Percentiles rank a stretch among this genome's conserved stretches.
Evolutionary conservation across 345 rosid species (phyloP).

Genomic region (Eutrema japonicum): DNA sequence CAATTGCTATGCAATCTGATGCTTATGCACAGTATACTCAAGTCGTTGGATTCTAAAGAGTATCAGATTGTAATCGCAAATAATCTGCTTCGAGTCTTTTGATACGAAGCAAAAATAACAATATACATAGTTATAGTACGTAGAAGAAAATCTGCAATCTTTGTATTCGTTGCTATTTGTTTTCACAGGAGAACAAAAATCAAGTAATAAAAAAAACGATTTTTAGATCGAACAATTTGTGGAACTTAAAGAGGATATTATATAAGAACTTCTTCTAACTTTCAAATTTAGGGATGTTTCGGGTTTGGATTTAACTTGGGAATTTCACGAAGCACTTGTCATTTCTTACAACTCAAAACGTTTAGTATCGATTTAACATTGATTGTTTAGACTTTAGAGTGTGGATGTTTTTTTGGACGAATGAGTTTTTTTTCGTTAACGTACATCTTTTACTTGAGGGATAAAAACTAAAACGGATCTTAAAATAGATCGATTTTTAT

Average conservation of each 20-base stretch:
- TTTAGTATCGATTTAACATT: no score
- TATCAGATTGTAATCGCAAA: conserved; percentile 16
- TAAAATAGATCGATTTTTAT: no score
- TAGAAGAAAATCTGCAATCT: not conserved
- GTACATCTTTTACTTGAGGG: no score
- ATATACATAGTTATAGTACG: not conserved
- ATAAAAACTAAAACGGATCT: no score
- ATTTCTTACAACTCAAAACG: no score
- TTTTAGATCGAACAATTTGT: not conserved
- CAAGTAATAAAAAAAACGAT: not conserved
- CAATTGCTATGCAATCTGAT: conserved; percentile 90
- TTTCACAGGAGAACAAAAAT: not conserved
- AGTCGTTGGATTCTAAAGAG: conserved; percentile 65
- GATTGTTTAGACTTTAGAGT: no score
- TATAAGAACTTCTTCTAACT: no score
- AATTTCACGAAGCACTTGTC: no score
- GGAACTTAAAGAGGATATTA: no score
- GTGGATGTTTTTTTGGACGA: no score
- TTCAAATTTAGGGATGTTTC: no score
- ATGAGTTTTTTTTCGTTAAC: no score
- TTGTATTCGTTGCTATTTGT: conserved; percentile 6
- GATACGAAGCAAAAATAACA: not conserved
- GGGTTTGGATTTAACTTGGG: not conserved
- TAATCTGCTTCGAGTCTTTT: conserved; percentile 20
- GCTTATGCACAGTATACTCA: conserved; percentile 94